phyloP scores from a whole-genome alignment of 768 basidiomycete genomes.

The Lentinula edodes region DNA sequence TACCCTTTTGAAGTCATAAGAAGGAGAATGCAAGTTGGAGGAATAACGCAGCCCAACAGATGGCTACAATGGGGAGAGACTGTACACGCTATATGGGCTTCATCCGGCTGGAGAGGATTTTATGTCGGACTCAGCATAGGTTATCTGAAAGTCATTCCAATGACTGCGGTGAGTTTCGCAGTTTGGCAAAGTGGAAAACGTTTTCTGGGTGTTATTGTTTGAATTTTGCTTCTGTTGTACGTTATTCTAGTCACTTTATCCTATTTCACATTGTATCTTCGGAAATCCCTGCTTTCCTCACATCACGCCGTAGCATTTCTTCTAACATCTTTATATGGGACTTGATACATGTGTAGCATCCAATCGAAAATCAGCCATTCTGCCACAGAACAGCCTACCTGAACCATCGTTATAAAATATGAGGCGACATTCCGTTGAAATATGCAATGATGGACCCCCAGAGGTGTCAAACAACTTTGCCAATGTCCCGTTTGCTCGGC shows the following conservation, averaged over 20 bases:
- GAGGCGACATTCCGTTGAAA: neutral
- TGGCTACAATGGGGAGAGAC: conserved; percentile 84
- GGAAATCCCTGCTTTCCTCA: neutral
- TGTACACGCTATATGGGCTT: conserved; percentile 54
- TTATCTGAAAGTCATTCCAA: conserved; percentile 90
- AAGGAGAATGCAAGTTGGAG: conserved; percentile 92
- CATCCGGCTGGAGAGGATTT: conserved; percentile 81
- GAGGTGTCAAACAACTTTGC: conserved; percentile 22
- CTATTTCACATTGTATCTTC: neutral
- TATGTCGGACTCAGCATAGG: conserved; percentile 90
- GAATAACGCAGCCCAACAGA: conserved; percentile 67
- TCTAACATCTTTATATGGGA: neutral
- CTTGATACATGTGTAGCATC: conserved; percentile 1
- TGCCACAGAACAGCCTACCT: neutral
- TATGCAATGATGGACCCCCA: conserved; percentile 5
- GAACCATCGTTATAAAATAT: neutral
- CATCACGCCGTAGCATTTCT: neutral
- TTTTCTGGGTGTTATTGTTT: conserved; percentile 16
- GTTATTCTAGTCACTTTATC: conserved; percentile 4
- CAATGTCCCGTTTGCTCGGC: too few species aligned
- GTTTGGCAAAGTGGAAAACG: conserved; percentile 65
- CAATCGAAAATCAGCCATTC: neutral
- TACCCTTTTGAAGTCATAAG: conserved; percentile 91
- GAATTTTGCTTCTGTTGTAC: conserved; percentile 1
- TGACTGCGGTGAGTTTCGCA: conserved; percentile 89